Evolutionary conservation across 768 basidiomycete genomes (phyloP), one percentile per base, ranked within the genome.

Genomic region (Rhizopogon rudus): DNA sequence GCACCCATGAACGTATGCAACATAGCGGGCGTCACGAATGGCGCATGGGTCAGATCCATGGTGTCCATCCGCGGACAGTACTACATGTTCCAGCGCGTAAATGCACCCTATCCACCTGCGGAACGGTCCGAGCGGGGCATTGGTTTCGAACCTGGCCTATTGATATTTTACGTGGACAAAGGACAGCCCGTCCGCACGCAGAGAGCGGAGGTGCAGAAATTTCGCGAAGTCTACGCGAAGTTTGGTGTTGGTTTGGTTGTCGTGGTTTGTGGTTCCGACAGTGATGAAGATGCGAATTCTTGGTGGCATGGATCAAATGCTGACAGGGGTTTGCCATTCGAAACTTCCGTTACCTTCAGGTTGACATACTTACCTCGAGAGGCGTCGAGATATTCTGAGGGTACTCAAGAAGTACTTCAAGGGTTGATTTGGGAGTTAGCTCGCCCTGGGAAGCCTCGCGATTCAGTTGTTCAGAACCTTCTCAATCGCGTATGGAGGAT

Each of bases 31-130:
- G 41, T 50, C 28, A 53, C 51, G 6, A 37, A 13, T 12, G 40
- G 40, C 20, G 35, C 35, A n/a, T 55, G 54, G 51, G 29, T 51
- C 35, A 51, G 49, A 22, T 41, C 40, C 50, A 53, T 13, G 28
- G 39, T 55, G 1, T 39, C 40, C 13, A 55, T 55, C 12, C 51
- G 54, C 14, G 54, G 51, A 2, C 37, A 37, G 51, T 40, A 51
- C 40, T 55, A 53, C 39, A 40, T 40, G 39, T 55, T 55, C n/a
- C 49, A 55, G 25, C 52, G 54, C 14, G 54, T 53, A 31, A 31
- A 50, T 40, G 48, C 40, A 31, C 54, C 48, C 14, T 52, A 55
- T 40, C 51, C 51, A 2, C 49, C 42, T 3, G 50, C 40, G 12
- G 51, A 25, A 35, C 50, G 39, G 29, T 31, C 39, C 17, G 53